Conservation (phyloP, 306 rosid species). For the Trichosanthes truncata region DNA sequence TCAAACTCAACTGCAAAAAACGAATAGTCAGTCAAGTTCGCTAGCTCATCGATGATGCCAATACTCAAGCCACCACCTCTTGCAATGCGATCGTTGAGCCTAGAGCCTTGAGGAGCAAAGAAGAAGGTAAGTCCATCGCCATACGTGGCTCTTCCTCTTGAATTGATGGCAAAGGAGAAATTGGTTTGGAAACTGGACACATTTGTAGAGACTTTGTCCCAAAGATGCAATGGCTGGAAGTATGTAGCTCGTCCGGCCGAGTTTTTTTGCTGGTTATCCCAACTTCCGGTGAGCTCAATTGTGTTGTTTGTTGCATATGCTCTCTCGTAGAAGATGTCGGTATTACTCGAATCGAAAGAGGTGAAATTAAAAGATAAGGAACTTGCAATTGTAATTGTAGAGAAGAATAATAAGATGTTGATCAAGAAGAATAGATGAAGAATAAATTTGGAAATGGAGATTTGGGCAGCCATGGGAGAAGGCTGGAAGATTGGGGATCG, state of each 20-base stretch:
- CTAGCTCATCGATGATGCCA: neutral
- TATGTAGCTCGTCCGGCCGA: slow-evolving; percentile 21
- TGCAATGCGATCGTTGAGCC: neutral
- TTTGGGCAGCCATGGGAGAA: neutral
- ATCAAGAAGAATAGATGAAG: neutral
- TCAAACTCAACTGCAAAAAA: slow-evolving; percentile 51
- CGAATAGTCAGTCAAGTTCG: too few species aligned
- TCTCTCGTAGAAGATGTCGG: neutral
- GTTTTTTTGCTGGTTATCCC: too few species aligned
- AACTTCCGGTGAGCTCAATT: neutral
- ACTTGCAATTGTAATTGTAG: neutral
- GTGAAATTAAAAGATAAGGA: slow-evolving; percentile 6
- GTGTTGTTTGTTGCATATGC: neutral
- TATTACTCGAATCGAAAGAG: neutral
- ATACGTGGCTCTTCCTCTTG: accelerated
- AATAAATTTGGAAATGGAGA: neutral
- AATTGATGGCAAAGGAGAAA: slow-evolving; percentile 25
- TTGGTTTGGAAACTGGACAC: slow-evolving; percentile 33
- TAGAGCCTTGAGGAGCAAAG: slow-evolving; percentile 21
- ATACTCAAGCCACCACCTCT: slow-evolving; percentile 41
- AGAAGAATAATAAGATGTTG: neutral
- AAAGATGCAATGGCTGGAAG: slow-evolving; percentile 13
- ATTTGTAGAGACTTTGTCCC: slow-evolving; percentile 23
- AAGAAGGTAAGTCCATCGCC: slow-evolving; percentile 43
- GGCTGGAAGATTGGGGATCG: neutral